These are phyloP conservation scores for Cladorrhinum samala DNA, from an alignment of 495 filamentous ascomycete genomes.

Conservation along the genomic window DNA sequence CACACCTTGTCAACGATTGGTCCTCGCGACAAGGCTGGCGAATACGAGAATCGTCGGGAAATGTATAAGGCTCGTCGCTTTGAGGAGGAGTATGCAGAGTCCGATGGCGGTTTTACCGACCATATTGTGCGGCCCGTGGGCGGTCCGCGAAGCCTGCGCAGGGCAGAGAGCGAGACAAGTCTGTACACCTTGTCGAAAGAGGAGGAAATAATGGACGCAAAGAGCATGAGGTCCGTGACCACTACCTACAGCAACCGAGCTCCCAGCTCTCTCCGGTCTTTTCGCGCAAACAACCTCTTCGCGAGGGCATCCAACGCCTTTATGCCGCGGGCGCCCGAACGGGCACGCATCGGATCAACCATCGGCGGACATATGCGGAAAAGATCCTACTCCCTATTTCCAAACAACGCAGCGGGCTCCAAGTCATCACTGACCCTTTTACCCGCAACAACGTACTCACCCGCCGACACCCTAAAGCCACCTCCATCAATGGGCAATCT, in stretches of 20 bases:
- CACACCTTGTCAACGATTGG: slow-evolving; percentile 36
- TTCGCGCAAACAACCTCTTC: slow-evolving; percentile 30
- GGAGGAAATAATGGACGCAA: slow-evolving; percentile 14
- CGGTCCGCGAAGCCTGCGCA: slow-evolving; percentile 20
- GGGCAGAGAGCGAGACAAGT: slow-evolving; percentile 30
- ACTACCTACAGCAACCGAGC: slow-evolving; percentile 13
- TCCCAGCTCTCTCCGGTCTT: slow-evolving; percentile 29
- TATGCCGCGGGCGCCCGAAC: slow-evolving; percentile 27
- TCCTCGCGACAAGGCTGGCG: slow-evolving; percentile 34
- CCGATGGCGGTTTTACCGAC: slow-evolving; percentile 15
- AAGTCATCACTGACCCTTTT: slow-evolving; percentile 32
- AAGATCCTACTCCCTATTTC: slow-evolving; percentile 38
- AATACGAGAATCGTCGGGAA: slow-evolving; percentile 33
- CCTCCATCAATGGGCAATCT: slow-evolving; percentile 35
- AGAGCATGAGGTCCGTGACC: slow-evolving; percentile 10
- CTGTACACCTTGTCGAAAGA: slow-evolving; percentile 25
- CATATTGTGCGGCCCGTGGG: slow-evolving; percentile 29
- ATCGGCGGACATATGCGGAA: slow-evolving; percentile 27
- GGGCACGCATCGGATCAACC: slow-evolving; percentile 21
- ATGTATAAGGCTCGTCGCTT: slow-evolving; percentile 25
- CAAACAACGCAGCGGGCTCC: slow-evolving; percentile 21
- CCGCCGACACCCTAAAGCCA: slow-evolving; percentile 31
- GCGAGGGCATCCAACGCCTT: slow-evolving; percentile 15
- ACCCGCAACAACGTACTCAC: slow-evolving; percentile 39
- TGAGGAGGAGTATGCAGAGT: slow-evolving; percentile 18